phyloP scores from a whole-genome alignment of 306 rosid species.

The Cajanus cajan region DNA sequence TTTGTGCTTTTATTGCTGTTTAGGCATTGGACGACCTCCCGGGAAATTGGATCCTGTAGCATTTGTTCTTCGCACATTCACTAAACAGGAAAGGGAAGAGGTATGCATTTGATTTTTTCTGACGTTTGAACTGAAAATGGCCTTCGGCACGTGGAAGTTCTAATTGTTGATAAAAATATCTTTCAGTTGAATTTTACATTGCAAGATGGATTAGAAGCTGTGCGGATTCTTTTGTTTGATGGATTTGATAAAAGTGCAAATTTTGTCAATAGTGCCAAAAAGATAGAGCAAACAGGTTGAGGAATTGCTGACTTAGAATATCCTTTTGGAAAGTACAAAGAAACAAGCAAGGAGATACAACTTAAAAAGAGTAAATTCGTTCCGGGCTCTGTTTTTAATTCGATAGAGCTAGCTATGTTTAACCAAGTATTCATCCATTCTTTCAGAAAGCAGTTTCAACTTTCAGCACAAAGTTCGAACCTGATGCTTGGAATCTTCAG shows the following conservation, averaged over 20 bases:
- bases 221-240: constrained; percentile 78
- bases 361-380: constrained; percentile 12
- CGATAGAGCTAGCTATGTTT: background rate
- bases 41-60: constrained; percentile 67
- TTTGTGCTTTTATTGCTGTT: constrained; percentile 14
- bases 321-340: constrained; percentile 28
- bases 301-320: constrained; percentile 9
- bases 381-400: constrained; percentile 4
- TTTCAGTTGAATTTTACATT: constrained; percentile 79
- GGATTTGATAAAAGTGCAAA: constrained; percentile 75
- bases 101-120: constrained; percentile 30
- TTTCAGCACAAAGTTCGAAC: constrained; percentile 14
- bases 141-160: constrained; percentile 6
- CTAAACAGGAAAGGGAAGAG: constrained; percentile 76
- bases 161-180: constrained; percentile 16
- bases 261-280: constrained; percentile 47
- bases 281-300: constrained; percentile 42
- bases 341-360: constrained; percentile 21
- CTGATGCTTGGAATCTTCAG: constrained; percentile 7
- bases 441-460: constrained; percentile 31
- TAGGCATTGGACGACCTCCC: constrained; percentile 57
- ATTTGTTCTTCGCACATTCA: constrained; percentile 82
- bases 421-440: constrained; percentile 26
- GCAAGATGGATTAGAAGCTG: constrained; percentile 68
- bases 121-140: background rate